Base-by-base conservation (phyloP, 2,329 filamentous ascomycete species). In the Trichoderma koningiopsis region DNA sequence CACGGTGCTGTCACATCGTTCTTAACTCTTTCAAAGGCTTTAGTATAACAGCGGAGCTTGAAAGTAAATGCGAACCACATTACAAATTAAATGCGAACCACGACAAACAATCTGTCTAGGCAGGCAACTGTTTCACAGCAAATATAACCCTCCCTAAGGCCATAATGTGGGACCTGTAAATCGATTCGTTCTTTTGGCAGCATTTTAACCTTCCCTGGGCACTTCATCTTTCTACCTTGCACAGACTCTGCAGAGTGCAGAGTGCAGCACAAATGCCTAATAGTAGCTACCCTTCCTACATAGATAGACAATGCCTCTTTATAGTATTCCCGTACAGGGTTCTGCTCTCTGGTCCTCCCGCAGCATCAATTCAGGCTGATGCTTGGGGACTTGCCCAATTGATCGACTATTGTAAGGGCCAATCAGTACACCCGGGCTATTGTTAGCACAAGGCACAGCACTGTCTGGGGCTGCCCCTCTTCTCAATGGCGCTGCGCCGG, bases 361-460 rank as follows among this genome's bases (percentile, higher is more conserved):
- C 61, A 10, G 49, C 56, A 64, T 43, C 24, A 24, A 64, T 35
- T 64, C 35, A 56, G 49, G 61, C 61, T 60, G 33, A 5, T 35
- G 40, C 57, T 10, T 22, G 19, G 35, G 40, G 57, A 60, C 27
- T 24, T 60, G 57, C 57, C 57, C 37, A 60, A 27, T 43, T 59
- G 8, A 4, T 22, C 40, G 22, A 53, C n/a, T 14, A 22, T 24
- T n/a, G 27, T 40, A 55, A 22, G 37, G 24, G 16, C 47, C 16
- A 24, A 52, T 19, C 6, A 16, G 1, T 14, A 37, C 37, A 5
- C 2, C 7, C n/a, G 13, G 43, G 43, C 43, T 22, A 49, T 35
- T 35, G 33, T 13, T 11, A 35, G 33, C 13, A 35, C 5, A 13
- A 2, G 4, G 8, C 8, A 49, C 7, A 22, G n/a, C 19, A 49